These are phyloP conservation scores for Scheffersomyces coipomensis DNA, from an alignment of 805 yeast species.

Conservation along the genomic window DNA sequence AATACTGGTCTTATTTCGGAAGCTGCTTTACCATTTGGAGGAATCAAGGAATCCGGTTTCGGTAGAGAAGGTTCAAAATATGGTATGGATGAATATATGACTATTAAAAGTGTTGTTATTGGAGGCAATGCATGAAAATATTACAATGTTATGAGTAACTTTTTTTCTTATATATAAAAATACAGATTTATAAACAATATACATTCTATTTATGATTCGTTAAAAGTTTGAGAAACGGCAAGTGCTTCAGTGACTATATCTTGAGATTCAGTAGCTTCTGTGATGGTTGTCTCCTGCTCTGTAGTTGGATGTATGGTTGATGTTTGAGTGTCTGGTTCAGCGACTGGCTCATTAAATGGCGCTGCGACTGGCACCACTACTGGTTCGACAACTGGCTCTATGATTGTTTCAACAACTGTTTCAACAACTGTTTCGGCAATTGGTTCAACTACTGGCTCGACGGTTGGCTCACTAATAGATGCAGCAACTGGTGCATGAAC, in stretches of 20 bases:
- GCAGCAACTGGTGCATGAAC: too few relatives aligned
- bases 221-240: too few relatives aligned
- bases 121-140: slow-evolving; percentile 35
- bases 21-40: slow-evolving; percentile 59
- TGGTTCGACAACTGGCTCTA: too few relatives aligned
- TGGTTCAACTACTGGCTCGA: too few relatives aligned
- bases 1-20: slow-evolving; percentile 74
- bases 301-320: background rate
- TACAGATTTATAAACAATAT: too few relatives aligned
- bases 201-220: too few relatives aligned
- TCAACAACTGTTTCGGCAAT: too few relatives aligned
- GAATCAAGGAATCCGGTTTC: slow-evolving; percentile 64
- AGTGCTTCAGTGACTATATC: too few relatives aligned
- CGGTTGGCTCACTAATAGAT: too few relatives aligned
- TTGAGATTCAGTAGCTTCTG: background rate
- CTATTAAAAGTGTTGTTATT: slow-evolving; percentile 60
- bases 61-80: slow-evolving; percentile 68
- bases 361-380: background rate
- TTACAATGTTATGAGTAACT: too few relatives aligned
- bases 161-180: too few relatives aligned
- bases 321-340: background rate
- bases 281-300: background rate
- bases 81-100: slow-evolving; percentile 62
- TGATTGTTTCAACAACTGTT: too few relatives aligned
- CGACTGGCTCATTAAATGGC: background rate